These are phyloP conservation scores for Russula compacta DNA, from an alignment of 768 basidiomycete genomes.

Conservation along the genomic window DNA sequence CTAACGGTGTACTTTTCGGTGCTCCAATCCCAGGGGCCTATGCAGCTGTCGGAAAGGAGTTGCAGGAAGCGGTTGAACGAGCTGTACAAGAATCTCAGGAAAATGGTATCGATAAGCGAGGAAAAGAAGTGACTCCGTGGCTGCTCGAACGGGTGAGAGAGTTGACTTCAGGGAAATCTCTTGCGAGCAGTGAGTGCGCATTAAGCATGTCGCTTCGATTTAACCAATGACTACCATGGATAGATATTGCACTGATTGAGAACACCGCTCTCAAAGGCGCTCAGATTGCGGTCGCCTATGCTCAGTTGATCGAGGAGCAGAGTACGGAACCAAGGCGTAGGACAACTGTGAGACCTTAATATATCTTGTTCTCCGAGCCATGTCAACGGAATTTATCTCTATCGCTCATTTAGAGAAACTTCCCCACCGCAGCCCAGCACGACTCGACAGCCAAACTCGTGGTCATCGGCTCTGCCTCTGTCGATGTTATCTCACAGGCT, in stretches of 20 bases:
- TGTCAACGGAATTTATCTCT: not conserved
- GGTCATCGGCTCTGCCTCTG: constrained; percentile 78
- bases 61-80: constrained; percentile 74
- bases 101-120: constrained; percentile 67
- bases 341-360: constrained; percentile 10
- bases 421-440: not conserved
- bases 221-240: not conserved
- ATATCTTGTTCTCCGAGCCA: not conserved
- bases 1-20: constrained; percentile 73
- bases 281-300: constrained; percentile 69
- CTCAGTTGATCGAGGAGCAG: constrained; percentile 33
- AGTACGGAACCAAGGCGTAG: not conserved
- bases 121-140: constrained; percentile 96
- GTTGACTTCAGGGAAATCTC: constrained; percentile 65
- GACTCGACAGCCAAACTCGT: constrained; percentile 39
- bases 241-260: constrained; percentile 80
- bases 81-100: constrained; percentile 78
- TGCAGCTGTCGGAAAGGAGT: constrained; percentile 50
- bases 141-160: constrained; percentile 74
- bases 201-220: not conserved
- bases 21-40: constrained; percentile 82
- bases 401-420: not conserved
- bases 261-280: constrained; percentile 81
- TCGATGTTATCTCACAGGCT: constrained; percentile 72
- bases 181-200: constrained; percentile 52